Evolutionary conservation across 2,329 filamentous ascomycete genomes (phyloP).

Genomic region (Balansia obtecta): DNA sequence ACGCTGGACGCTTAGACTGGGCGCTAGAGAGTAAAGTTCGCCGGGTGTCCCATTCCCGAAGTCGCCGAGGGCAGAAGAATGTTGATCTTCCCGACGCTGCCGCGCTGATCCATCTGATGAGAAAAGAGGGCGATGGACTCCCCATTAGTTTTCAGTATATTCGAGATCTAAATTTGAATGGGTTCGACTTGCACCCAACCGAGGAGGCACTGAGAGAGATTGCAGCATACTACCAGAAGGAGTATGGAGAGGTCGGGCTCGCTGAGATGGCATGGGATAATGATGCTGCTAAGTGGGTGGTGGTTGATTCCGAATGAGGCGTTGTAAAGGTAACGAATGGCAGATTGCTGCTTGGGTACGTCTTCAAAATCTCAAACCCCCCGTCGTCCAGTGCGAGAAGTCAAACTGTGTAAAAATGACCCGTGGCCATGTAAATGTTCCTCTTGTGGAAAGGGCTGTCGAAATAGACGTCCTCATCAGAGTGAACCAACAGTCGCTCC

Average conservation of each 20-base stretch:
- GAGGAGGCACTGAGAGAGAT: slow-evolving; percentile 6
- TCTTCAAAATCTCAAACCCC: background rate
- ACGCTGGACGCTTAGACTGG: slow-evolving; percentile 14
- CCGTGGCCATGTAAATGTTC: slow-evolving; percentile 8
- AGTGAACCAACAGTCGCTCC: slow-evolving; percentile 4
- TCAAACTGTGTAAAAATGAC: slow-evolving; percentile 10
- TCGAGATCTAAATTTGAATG: slow-evolving; percentile 7
- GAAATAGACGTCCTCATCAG: background rate
- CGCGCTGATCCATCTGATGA: slow-evolving; percentile 8
- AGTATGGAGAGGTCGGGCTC: slow-evolving; percentile 7
- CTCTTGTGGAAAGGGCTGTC: slow-evolving; percentile 8
- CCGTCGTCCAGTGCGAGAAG: background rate
- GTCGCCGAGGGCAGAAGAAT: slow-evolving; percentile 1
- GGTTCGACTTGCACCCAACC: slow-evolving; percentile 8
- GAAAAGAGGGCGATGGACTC: background rate
- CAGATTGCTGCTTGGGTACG: background rate
- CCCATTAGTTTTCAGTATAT: slow-evolving; percentile 10
- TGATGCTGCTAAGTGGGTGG: background rate
- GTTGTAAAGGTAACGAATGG: no score
- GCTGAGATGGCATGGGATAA: slow-evolving; percentile 5
- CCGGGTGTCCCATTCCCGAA: slow-evolving; percentile 9
- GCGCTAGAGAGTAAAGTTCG: slow-evolving; percentile 15
- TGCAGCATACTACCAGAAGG: slow-evolving; percentile 7
- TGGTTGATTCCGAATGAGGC: background rate
- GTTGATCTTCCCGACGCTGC: slow-evolving; percentile 9